Conservation (phyloP, 768 basidiomycete genomes). For the Cubamyces sp. region DNA sequence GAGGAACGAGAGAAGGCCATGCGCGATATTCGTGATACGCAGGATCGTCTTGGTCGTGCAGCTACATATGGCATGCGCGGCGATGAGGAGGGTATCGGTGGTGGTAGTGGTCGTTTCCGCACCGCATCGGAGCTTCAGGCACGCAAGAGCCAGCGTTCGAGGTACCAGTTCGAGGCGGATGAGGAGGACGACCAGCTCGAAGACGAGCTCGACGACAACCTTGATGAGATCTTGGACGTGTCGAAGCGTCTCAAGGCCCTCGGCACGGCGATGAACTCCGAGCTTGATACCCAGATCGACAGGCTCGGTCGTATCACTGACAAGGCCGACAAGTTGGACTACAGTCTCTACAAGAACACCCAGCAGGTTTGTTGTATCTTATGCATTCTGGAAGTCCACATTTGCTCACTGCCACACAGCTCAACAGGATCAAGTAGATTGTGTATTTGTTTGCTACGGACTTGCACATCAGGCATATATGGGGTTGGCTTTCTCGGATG, state of each 20-base stretch:
- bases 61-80: conserved; percentile 56
- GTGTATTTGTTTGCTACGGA: neutral
- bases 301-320: conserved; percentile 76
- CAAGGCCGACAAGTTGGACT: conserved; percentile 79
- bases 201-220: conserved; percentile 90
- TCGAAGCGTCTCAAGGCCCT: conserved; percentile 79
- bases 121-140: conserved; percentile 55
- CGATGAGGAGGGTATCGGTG: conserved; percentile 47
- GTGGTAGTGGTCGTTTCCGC: conserved; percentile 46
- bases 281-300: conserved; percentile 84
- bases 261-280: conserved; percentile 82
- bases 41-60: conserved; percentile 82
- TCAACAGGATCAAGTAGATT: conserved; percentile 42
- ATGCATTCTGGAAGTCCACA: neutral
- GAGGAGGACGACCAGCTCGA: conserved; percentile 94
- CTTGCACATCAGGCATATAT: neutral
- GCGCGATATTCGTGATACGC: conserved; percentile 83
- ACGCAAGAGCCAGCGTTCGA: conserved; percentile 72
- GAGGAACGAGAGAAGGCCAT: conserved; percentile 83
- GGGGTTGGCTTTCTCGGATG: conserved; percentile 1
- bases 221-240: conserved; percentile 82
- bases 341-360: conserved; percentile 79
- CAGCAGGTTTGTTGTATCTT: conserved; percentile 58
- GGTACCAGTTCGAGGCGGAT: conserved; percentile 90
- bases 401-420: conserved; percentile 29